Evolutionary conservation across 176 grass and related monocot genomes (phyloP).

Genomic region (Oryza glumipatula): DNA sequence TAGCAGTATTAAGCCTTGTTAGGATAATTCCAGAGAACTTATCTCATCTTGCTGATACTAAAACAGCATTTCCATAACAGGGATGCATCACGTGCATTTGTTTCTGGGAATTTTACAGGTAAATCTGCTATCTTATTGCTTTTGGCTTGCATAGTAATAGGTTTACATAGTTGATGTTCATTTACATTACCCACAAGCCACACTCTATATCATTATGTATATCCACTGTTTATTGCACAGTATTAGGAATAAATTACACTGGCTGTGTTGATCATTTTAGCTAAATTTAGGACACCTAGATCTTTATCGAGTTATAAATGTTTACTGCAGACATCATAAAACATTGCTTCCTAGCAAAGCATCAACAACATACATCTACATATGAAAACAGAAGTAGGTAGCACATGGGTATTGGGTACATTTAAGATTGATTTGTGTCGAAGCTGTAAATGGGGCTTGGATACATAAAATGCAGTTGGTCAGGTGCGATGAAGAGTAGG

Average conservation of each 20-base stretch:
- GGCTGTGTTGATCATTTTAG: not conserved
- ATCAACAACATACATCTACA: constrained; percentile 13
- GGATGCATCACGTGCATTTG: constrained; percentile 90
- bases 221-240: not conserved
- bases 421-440: constrained; percentile 4
- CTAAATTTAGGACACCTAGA: not conserved
- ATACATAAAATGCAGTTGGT: not conserved
- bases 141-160: not conserved
- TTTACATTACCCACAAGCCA: not conserved
- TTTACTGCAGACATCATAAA: not conserved
- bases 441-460: not conserved
- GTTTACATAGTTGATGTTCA: not conserved
- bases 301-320: not conserved
- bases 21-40: too few relatives aligned
- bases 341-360: not conserved
- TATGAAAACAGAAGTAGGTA: not conserved
- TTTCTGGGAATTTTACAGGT: constrained; percentile 99
- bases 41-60: constrained; percentile 36
- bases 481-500: not conserved
- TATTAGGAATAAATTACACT: not conserved
- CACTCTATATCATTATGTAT: not conserved
- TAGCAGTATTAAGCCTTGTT: too few relatives aligned
- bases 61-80: constrained; percentile 47
- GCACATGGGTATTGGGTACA: not conserved
- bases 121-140: constrained; percentile 28